Percentiles rank a stretch among this genome's conserved stretches.
phyloP scores from a whole-genome alignment of 108 stramenopile species.

The Schizochytrium sp. region DNA sequence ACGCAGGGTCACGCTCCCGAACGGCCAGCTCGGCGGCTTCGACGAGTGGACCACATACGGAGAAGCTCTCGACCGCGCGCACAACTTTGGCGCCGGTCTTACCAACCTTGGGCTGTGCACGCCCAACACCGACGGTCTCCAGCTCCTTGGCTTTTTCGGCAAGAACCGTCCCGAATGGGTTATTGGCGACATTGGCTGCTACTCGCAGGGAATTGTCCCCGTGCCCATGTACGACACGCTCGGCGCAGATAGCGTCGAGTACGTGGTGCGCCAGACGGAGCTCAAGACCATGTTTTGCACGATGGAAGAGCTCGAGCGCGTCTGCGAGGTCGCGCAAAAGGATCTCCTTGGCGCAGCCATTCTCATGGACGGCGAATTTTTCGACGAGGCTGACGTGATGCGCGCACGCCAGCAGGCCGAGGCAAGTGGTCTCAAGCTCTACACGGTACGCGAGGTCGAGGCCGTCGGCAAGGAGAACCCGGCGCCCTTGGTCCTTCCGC shows the following conservation, averaged over 20 bases:
- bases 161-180: conserved; percentile 89
- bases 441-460: neutral
- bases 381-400: neutral
- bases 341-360: neutral
- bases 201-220: conserved; percentile 63
- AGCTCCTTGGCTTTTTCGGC: conserved; percentile 69
- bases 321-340: conserved; percentile 46
- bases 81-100: conserved; percentile 36
- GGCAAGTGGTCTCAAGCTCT: neutral
- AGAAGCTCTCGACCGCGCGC: conserved; percentile 29
- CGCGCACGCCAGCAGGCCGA: neutral
- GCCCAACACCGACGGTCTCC: conserved; percentile 33
- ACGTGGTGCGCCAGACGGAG: conserved; percentile 73
- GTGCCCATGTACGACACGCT: conserved; percentile 91
- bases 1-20: conserved; percentile 18
- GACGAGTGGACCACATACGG: conserved; percentile 29
- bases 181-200: conserved; percentile 76
- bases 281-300: conserved; percentile 67
- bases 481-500: conserved; percentile 48
- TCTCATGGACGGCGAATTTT: neutral
- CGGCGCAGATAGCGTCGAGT: conserved; percentile 73
- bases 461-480: neutral
- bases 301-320: conserved; percentile 52
- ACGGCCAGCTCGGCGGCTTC: conserved; percentile 30
- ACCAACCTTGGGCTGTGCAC: conserved; percentile 33